phyloP scores from a whole-genome alignment of 352 stramenopile genomes.

The Phytophthora boehmeriae region DNA sequence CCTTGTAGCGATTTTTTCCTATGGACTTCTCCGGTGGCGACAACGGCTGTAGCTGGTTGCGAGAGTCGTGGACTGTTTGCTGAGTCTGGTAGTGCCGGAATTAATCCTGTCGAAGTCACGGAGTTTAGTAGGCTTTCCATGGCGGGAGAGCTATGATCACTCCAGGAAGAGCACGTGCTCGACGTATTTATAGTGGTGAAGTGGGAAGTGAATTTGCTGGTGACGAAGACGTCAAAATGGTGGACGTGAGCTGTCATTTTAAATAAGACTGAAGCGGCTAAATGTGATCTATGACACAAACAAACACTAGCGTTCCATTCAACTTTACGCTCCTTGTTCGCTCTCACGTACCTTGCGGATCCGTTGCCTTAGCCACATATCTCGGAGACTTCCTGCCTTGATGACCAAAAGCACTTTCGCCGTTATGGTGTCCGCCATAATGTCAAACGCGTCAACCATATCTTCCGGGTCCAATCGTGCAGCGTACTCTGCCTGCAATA shows the following conservation, averaged over 20 bases:
- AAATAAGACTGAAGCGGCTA: too few species aligned
- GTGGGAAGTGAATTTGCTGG: too few species aligned
- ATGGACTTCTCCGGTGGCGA: conserved; percentile 16
- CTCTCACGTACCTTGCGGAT: conserved; percentile 11
- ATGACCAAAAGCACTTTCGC: conserved; percentile 30
- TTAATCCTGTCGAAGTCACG: conserved; percentile 8
- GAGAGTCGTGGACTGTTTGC: conserved; percentile 13
- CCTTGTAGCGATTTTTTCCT: conserved; percentile 9
- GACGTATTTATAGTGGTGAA: conserved; percentile 25
- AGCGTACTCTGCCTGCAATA: conserved; percentile 19
- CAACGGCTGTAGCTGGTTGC: conserved; percentile 15
- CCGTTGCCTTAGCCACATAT: conserved; percentile 24
- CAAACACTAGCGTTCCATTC: background rate
- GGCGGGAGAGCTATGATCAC: background rate
- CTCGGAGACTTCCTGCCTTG: conserved; percentile 17
- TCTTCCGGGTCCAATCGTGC: conserved; percentile 12
- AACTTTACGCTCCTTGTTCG: background rate
- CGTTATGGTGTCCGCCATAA: conserved; percentile 23
- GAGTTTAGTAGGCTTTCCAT: conserved; percentile 16
- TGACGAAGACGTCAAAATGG: too few species aligned
- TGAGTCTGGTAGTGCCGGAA: conserved; percentile 2
- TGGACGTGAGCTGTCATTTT: too few species aligned
- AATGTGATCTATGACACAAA: background rate
- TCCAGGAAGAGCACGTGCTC: background rate
- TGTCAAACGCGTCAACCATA: conserved; percentile 28